Evolutionary conservation across 805 yeast genomes (phyloP).

Genomic region (Ogataea populi-albae): DNA sequence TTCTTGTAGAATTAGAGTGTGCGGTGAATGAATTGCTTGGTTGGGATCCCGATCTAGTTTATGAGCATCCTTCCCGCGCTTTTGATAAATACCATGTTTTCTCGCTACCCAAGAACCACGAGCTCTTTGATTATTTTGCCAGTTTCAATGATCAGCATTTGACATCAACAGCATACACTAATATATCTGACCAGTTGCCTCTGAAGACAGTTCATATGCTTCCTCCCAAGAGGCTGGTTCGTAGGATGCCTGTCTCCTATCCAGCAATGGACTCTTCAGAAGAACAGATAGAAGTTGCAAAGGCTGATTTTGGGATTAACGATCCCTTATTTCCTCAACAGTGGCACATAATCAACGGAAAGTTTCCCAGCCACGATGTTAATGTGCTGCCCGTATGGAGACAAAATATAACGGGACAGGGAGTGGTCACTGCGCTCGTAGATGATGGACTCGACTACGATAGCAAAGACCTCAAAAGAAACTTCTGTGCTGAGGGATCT

Average conservation of each 20-base stretch:
- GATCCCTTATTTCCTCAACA: conserved; percentile 85
- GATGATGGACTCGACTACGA: conserved; percentile 94
- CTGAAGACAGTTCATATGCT: conserved; percentile 53
- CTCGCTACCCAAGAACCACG: conserved; percentile 45
- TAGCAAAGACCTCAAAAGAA: conserved; percentile 65
- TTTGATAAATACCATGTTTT: conserved; percentile 64
- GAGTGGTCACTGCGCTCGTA: conserved; percentile 81
- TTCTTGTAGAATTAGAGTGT: conserved; percentile 53
- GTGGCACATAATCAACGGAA: conserved; percentile 87
- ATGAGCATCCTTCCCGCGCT: conserved; percentile 64
- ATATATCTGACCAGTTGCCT: conserved; percentile 23
- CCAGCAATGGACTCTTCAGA: conserved; percentile 51
- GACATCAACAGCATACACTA: neutral
- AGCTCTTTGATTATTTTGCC: conserved; percentile 34
- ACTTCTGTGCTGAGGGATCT: conserved; percentile 75
- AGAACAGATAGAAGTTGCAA: conserved; percentile 43
- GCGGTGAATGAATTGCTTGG: conserved; percentile 6
- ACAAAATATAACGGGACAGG: conserved; percentile 74
- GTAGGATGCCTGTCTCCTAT: conserved; percentile 55
- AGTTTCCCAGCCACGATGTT: conserved; percentile 76
- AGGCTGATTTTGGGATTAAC: conserved; percentile 53
- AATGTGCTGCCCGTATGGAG: conserved; percentile 86
- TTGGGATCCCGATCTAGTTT: conserved; percentile 45
- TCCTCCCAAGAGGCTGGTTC: conserved; percentile 49
- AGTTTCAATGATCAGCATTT: conserved; percentile 35